Evolutionary conservation across 2,329 filamentous ascomycete species (phyloP).

Genomic region (Ceratocystis destructans): DNA sequence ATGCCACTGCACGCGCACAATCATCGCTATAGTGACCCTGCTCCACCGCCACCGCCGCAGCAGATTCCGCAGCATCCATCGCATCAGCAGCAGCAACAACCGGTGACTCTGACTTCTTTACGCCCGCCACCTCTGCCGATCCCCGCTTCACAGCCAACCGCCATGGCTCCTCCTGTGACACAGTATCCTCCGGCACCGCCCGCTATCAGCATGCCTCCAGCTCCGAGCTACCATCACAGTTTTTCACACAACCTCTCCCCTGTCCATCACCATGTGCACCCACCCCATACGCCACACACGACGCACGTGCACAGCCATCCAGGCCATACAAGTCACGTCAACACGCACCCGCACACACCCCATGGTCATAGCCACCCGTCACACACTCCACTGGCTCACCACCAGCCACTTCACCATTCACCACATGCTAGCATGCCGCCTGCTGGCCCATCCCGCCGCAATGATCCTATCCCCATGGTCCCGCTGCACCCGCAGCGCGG

Average conservation of each 20-base stretch:
- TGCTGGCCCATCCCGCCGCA: slow-evolving; percentile 4
- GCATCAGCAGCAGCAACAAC: slow-evolving; percentile 17
- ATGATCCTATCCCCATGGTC: slow-evolving; percentile 9
- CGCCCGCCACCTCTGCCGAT: slow-evolving; percentile 18
- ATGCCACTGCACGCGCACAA: slow-evolving; percentile 7
- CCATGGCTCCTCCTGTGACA: slow-evolving; percentile 21
- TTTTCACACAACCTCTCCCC: slow-evolving; percentile 5
- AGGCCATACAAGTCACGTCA: slow-evolving; percentile 2
- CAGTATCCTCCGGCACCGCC: slow-evolving; percentile 22
- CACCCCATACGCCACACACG: slow-evolving; percentile 9
- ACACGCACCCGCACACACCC: slow-evolving; percentile 9
- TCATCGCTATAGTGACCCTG: slow-evolving; percentile 12
- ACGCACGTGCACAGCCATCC: too few relatives aligned
- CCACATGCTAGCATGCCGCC: slow-evolving; percentile 9
- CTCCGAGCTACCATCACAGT: slow-evolving; percentile 21
- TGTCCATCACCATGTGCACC: slow-evolving; percentile 11
- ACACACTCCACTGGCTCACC: background rate
- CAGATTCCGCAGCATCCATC: slow-evolving; percentile 5
- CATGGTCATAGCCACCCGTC: background rate
- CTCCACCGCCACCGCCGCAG: slow-evolving; percentile 3
- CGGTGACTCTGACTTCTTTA: slow-evolving; percentile 20
- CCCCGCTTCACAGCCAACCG: slow-evolving; percentile 11
- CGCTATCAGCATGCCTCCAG: slow-evolving; percentile 27
- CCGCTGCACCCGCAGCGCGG: slow-evolving; percentile 10
- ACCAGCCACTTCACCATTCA: slow-evolving; percentile 12